phyloP scores from a whole-genome alignment of 768 basidiomycete species.

The Lactarius akahatsu region DNA sequence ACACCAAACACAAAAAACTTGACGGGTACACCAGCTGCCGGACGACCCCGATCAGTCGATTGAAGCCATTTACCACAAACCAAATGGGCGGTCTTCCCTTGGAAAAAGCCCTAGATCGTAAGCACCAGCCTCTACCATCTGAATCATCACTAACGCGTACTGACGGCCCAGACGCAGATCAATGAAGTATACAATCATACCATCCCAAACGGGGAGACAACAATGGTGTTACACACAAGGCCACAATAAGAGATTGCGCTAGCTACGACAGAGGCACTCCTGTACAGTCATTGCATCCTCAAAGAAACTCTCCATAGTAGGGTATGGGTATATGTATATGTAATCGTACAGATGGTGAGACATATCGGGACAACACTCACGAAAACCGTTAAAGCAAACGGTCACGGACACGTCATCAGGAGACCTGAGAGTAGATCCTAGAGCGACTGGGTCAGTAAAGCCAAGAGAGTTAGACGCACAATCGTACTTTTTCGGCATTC shows the following conservation, averaged over 20 bases:
- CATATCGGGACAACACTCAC: background rate
- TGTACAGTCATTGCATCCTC: background rate
- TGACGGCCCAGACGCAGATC: too few relatives aligned
- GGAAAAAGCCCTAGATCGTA: too few relatives aligned
- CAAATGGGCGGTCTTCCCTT: too few relatives aligned
- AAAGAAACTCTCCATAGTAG: background rate
- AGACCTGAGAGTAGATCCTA: constrained; percentile 23
- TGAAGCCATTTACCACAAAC: too few relatives aligned
- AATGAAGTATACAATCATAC: too few relatives aligned
- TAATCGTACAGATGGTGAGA: background rate
- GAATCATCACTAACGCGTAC: too few relatives aligned
- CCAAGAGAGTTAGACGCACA: background rate
- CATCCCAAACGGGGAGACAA: too few relatives aligned
- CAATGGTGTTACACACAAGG: too few relatives aligned
- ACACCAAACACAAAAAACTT: too few relatives aligned
- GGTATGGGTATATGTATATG: background rate
- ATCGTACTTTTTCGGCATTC: constrained; percentile 21
- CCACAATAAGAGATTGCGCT: background rate
- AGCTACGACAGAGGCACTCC: background rate
- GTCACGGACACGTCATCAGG: constrained; percentile 24
- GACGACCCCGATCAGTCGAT: too few relatives aligned
- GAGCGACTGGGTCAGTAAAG: background rate
- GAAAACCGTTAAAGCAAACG: background rate
- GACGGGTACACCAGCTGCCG: too few relatives aligned
- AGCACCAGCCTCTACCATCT: too few relatives aligned